Evolutionary conservation across 805 yeast species (phyloP).

Genomic region (Saturnispora besseyi): DNA sequence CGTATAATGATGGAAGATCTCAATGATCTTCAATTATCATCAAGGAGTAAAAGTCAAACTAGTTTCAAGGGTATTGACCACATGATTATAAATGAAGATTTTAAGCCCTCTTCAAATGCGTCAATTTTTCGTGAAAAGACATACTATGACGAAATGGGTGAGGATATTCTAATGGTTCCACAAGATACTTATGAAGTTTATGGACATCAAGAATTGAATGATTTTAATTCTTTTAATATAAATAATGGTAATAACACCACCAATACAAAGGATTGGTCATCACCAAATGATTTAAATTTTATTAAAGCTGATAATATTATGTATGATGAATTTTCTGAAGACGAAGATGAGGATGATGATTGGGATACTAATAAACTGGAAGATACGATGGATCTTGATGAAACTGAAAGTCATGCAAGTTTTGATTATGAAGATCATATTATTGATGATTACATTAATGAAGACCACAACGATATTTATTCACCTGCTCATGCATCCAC

Average conservation of each 20-base stretch:
- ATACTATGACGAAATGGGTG: conserved; percentile 4
- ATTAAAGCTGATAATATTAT: conserved; percentile 26
- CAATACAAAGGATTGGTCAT: conserved; percentile 19
- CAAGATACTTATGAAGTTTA: conserved; percentile 24
- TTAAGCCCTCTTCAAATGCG: not conserved
- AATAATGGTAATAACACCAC: conserved; percentile 8
- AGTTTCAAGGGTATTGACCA: not conserved
- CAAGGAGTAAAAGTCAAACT: conserved; percentile 2
- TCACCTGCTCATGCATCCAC: conserved; percentile 7
- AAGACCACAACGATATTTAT: conserved; percentile 11
- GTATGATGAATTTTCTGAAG: conserved; percentile 24
- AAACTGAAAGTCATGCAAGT: conserved; percentile 7
- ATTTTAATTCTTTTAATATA: conserved; percentile 22
- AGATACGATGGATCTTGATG: conserved; percentile 25
- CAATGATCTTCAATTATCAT: not conserved
- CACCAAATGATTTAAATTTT: conserved; percentile 26
- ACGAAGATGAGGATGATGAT: conserved; percentile 27
- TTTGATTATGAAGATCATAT: conserved; percentile 9
- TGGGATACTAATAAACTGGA: conserved; percentile 20
- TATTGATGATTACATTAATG: conserved; percentile 8
- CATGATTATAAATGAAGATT: not conserved
- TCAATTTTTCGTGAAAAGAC: not conserved
- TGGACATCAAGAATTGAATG: conserved; percentile 21
- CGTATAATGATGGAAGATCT: conserved; percentile 3
- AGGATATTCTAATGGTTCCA: conserved; percentile 25